A percentile compares a stretch with the other conserved stretches of the same genome.
These are phyloP conservation scores for Aschersonia sp. DNA, from an alignment of 2,329 filamentous ascomycete species.

Conservation along the genomic window DNA sequence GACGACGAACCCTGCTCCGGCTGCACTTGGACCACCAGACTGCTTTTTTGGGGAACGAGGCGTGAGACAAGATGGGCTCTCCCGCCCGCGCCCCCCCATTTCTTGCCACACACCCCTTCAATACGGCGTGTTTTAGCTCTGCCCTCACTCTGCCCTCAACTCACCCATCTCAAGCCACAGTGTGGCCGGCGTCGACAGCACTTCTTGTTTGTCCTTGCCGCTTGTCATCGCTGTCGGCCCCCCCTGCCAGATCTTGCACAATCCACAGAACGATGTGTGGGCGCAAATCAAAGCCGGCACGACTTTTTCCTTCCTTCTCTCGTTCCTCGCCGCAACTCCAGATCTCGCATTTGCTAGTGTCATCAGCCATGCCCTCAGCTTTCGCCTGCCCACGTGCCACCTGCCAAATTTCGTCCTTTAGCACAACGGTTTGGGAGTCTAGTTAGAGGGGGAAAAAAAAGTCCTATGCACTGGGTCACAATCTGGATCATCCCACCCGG, in stretches of 20 bases:
- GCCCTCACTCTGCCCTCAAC: not conserved
- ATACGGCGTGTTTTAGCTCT: not conserved
- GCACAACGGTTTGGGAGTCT: not conserved
- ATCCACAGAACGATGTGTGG: not conserved
- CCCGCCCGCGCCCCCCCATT: not conserved
- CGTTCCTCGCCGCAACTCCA: not conserved
- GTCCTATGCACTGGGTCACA: constrained; percentile 1
- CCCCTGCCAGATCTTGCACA: not conserved
- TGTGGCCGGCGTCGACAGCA: not conserved
- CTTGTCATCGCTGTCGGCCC: not conserved
- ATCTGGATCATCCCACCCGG: constrained; percentile 2
- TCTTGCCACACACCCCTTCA: not conserved
- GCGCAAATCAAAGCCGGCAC: not conserved
- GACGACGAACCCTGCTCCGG: constrained; percentile 1
- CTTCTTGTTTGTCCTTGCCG: not conserved
- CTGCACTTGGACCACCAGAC: not conserved
- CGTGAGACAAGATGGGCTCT: not conserved
- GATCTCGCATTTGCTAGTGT: too few species aligned
- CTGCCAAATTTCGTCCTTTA: too few species aligned
- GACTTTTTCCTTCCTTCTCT: not conserved
- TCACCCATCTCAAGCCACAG: constrained; percentile 1
- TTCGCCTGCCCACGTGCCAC: too few species aligned
- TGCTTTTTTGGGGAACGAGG: not conserved
- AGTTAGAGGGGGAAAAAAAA: not conserved
- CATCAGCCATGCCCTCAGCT: too few species aligned